phyloP scores from a whole-genome alignment of 164 flowering plant species.

The Echeveria elegans region DNA sequence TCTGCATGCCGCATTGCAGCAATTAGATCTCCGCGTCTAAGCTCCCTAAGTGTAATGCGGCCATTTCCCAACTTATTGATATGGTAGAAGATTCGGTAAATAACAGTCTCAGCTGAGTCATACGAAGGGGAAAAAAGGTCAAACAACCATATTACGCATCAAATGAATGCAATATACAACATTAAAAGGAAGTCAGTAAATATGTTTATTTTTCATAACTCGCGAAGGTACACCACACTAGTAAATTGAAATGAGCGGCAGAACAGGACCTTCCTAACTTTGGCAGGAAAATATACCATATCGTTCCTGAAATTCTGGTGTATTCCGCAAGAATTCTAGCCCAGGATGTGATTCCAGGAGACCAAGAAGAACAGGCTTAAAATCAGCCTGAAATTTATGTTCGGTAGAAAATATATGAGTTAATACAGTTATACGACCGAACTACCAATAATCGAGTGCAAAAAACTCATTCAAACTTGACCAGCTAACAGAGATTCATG shows the following conservation, averaged over 20 bases:
- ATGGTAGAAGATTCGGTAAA: slow-evolving; percentile 92
- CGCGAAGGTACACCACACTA: not conserved
- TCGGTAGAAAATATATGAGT: not conserved
- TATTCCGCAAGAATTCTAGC: slow-evolving; percentile 79
- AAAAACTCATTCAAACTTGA: not conserved
- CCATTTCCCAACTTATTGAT: slow-evolving; percentile 89
- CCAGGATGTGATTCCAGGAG: slow-evolving; percentile 97
- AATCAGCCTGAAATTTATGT: slow-evolving; percentile 54
- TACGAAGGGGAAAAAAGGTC: slow-evolving; percentile 14
- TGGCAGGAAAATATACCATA: slow-evolving; percentile 48
- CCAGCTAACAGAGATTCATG: not conserved
- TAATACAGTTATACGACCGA: not conserved
- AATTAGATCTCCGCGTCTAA: slow-evolving; percentile 81
- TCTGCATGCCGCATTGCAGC: slow-evolving; percentile 97
- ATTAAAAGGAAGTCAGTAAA: not conserved
- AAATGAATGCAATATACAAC: not conserved
- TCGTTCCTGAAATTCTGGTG: slow-evolving; percentile 97
- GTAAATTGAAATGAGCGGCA: not conserved
- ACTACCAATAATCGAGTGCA: not conserved
- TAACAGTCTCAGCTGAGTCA: slow-evolving; percentile 92
- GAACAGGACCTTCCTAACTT: not conserved
- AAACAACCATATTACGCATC: not conserved
- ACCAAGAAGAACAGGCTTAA: slow-evolving; percentile 82
- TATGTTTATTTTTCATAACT: not conserved
- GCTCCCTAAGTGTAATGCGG: slow-evolving; percentile 78